Conservation (phyloP, 2,329 filamentous ascomycete species). For the Colletotrichum melonis region DNA sequence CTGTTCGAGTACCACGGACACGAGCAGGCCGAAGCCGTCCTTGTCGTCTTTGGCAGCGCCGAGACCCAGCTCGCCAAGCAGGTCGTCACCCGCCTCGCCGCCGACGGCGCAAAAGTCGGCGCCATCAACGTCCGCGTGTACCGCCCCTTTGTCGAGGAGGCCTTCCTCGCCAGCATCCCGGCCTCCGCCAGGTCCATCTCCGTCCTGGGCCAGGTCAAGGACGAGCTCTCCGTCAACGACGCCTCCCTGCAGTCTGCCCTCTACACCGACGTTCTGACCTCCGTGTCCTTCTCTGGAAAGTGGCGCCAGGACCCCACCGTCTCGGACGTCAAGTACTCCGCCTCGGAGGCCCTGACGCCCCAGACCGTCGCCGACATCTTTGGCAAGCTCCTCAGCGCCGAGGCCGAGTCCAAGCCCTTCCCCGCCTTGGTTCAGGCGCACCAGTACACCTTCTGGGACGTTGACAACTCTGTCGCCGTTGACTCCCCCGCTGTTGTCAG, state of each 20-base stretch:
- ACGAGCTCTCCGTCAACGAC: slow-evolving; percentile 79
- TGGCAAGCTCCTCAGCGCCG: slow-evolving; percentile 61
- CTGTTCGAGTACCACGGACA: slow-evolving; percentile 96
- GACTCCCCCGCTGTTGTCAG: slow-evolving; percentile 72
- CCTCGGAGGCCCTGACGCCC: slow-evolving; percentile 68
- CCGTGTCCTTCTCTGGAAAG: slow-evolving; percentile 81
- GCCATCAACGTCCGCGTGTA: slow-evolving; percentile 94
- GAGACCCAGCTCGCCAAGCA: slow-evolving; percentile 89
- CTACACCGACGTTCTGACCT: slow-evolving; percentile 90
- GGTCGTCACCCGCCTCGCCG: slow-evolving; percentile 78
- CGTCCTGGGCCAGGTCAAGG: slow-evolving; percentile 89
- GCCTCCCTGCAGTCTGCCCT: slow-evolving; percentile 83
- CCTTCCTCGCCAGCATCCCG: slow-evolving; percentile 86
- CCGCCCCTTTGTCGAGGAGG: slow-evolving; percentile 93
- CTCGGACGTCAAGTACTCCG: slow-evolving; percentile 90
- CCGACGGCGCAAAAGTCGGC: slow-evolving; percentile 82
- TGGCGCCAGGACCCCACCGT: slow-evolving; percentile 73
- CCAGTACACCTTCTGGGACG: slow-evolving; percentile 95
- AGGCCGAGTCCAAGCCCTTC: slow-evolving; percentile 57
- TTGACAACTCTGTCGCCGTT: slow-evolving; percentile 78
- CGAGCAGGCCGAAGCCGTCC: slow-evolving; percentile 79
- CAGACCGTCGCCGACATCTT: slow-evolving; percentile 62
- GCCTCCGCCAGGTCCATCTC: slow-evolving; percentile 79
- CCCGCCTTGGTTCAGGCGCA: slow-evolving; percentile 68
- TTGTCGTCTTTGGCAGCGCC: slow-evolving; percentile 92